These are phyloP conservation scores for Scopulariopsis brevicaulis DNA, from an alignment of 2,329 filamentous ascomycete species.

Conservation along the genomic window DNA sequence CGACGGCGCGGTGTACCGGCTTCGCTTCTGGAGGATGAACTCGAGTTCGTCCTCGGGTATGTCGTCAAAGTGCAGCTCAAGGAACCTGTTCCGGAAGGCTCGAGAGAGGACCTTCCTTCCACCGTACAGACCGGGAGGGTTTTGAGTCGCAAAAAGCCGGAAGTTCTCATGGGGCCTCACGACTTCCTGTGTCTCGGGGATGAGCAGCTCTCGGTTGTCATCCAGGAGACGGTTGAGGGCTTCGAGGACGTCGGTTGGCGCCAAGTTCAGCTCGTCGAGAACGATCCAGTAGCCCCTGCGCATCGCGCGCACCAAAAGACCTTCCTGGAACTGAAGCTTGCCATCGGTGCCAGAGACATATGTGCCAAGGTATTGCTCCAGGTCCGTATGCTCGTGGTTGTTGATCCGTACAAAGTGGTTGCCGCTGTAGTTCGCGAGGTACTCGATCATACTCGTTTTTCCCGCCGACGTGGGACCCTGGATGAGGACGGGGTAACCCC, in stretches of 20 bases:
- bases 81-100: conserved; percentile 91
- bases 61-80: conserved; percentile 96
- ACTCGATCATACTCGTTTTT: conserved; percentile 99
- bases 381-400: conserved; percentile 96
- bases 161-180: conserved; percentile 90
- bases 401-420: conserved; percentile 98
- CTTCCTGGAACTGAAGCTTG: conserved; percentile 82
- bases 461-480: conserved; percentile 95
- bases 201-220: conserved; percentile 89
- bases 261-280: conserved; percentile 91
- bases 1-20: conserved; percentile 75
- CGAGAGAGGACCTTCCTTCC: conserved; percentile 87
- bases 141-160: conserved; percentile 97
- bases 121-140: conserved; percentile 89
- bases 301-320: conserved; percentile 83
- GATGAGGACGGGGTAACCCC: conserved; percentile 73
- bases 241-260: conserved; percentile 92
- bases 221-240: conserved; percentile 91
- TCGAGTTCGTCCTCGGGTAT: conserved; percentile 93
- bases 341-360: conserved; percentile 83
- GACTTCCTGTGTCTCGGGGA: conserved; percentile 92
- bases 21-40: conserved; percentile 79
- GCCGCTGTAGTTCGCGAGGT: conserved; percentile 89
- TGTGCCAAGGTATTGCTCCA: conserved; percentile 94
- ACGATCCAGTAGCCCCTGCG: conserved; percentile 96